Percentiles rank a stretch among this genome's conserved stretches.
These are phyloP conservation scores for Colletotrichum sp. DNA, from an alignment of 2,329 filamentous ascomycete species.

Conservation along the genomic window DNA sequence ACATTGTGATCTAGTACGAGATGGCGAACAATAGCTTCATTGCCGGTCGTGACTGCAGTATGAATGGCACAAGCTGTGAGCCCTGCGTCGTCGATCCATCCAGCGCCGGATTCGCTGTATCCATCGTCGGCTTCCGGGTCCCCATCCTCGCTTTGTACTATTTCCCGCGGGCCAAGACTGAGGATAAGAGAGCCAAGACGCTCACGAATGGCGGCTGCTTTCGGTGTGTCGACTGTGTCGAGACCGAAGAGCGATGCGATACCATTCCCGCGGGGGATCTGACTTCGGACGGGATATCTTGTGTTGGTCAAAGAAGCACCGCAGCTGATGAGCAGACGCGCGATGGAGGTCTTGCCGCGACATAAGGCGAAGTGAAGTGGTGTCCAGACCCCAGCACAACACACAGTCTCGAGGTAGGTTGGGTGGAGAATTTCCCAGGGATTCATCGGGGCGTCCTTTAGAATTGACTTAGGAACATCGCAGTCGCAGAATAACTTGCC, in stretches of 20 bases:
- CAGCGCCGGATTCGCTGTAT: background rate
- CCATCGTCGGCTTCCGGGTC: background rate
- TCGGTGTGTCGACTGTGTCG: accelerated
- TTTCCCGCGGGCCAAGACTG: background rate
- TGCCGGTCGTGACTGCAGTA: accelerated
- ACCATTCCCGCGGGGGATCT: accelerated
- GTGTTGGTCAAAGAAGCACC: background rate
- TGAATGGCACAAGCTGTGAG: background rate
- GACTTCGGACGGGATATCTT: background rate
- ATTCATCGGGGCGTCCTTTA: no score
- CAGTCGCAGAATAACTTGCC: background rate
- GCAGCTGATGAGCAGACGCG: background rate
- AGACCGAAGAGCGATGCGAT: background rate
- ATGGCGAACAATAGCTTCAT: accelerated
- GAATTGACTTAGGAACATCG: no score
- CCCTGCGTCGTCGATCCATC: no score
- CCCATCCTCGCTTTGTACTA: accelerated
- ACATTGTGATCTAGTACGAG: accelerated
- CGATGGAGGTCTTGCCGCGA: accelerated
- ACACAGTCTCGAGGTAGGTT: no score
- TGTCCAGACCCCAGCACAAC: background rate
- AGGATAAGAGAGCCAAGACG: accelerated
- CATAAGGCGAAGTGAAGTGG: background rate
- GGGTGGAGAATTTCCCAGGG: no score
- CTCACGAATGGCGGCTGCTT: accelerated